These are phyloP conservation scores for Trichocladium uniseriatum DNA, from an alignment of 495 filamentous ascomycete genomes.

Conservation along the genomic window DNA sequence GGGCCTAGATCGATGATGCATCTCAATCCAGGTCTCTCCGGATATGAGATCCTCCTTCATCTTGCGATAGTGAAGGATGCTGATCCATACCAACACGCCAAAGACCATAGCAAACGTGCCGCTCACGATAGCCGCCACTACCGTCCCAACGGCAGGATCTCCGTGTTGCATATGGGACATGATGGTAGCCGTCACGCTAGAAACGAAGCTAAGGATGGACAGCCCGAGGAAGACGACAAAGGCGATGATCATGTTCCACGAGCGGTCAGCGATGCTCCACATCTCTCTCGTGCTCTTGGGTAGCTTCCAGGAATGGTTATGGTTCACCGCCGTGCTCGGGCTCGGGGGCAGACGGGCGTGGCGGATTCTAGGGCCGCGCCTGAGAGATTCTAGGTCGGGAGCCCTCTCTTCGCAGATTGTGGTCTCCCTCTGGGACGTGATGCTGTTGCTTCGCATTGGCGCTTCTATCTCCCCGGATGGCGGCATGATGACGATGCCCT, in stretches of 20 bases:
- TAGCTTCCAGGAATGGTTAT: background rate
- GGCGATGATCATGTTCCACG: background rate
- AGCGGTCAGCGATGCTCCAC: background rate
- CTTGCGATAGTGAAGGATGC: background rate
- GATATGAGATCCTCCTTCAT: background rate
- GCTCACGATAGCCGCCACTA: slow-evolving; percentile 9
- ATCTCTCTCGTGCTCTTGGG: background rate
- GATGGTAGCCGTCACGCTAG: slow-evolving; percentile 10
- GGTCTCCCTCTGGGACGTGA: background rate
- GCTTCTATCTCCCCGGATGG: no score
- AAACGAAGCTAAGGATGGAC: slow-evolving; percentile 7
- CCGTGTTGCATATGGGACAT: background rate
- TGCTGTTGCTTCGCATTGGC: background rate
- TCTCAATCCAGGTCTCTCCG: slow-evolving; percentile 17
- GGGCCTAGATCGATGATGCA: slow-evolving; percentile 9
- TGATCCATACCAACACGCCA: background rate
- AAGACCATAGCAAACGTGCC: slow-evolving; percentile 2
- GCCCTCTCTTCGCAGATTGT: background rate
- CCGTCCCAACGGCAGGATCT: background rate
- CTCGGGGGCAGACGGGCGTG: slow-evolving; percentile 7
- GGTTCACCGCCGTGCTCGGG: background rate
- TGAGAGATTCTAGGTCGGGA: slow-evolving; percentile 9
- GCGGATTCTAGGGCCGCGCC: slow-evolving; percentile 13
- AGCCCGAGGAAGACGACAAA: slow-evolving; percentile 6
- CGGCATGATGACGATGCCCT: background rate